Percentiles rank a stretch among this genome's conserved stretches.
Evolutionary conservation across 2,329 filamentous ascomycete species (phyloP).

Genomic region (Aspergillus carbonarius): DNA sequence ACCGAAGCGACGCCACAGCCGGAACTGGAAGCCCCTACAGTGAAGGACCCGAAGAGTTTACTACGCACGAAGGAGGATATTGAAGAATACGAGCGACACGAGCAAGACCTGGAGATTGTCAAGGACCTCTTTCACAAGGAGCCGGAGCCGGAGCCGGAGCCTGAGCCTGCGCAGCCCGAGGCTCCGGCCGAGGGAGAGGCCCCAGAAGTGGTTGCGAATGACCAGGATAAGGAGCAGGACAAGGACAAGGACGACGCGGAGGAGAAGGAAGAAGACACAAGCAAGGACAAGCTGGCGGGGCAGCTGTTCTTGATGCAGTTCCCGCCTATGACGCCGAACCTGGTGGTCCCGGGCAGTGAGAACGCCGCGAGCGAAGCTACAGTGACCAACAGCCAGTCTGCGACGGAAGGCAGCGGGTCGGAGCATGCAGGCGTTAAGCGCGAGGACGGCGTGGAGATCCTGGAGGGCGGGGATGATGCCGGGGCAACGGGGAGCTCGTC

Average conservation of each 20-base stretch:
- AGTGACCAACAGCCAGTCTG: not conserved
- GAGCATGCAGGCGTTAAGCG: slow-evolving; percentile 24
- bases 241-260: slow-evolving; percentile 18
- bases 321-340: slow-evolving; percentile 61
- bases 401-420: not conserved
- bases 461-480: slow-evolving; percentile 20
- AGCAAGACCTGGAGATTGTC: slow-evolving; percentile 40
- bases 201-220: slow-evolving; percentile 13
- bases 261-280: slow-evolving; percentile 28
- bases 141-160: slow-evolving; percentile 13
- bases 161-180: slow-evolving; percentile 14
- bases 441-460: slow-evolving; percentile 33
- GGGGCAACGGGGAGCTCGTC: slow-evolving; percentile 17
- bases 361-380: slow-evolving; percentile 12
- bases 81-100: slow-evolving; percentile 43
- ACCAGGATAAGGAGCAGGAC: slow-evolving; percentile 14
- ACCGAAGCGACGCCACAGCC: slow-evolving; percentile 5
- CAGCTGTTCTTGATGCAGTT: slow-evolving; percentile 65
- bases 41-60: slow-evolving; percentile 33
- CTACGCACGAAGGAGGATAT: slow-evolving; percentile 44
- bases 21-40: slow-evolving; percentile 9
- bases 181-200: slow-evolving; percentile 13
- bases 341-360: slow-evolving; percentile 40
- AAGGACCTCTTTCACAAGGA: slow-evolving; percentile 38
- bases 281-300: slow-evolving; percentile 48